Base-by-base conservation (phyloP, 176 grass and related monocot genomes). In the Phragmites australis region DNA sequence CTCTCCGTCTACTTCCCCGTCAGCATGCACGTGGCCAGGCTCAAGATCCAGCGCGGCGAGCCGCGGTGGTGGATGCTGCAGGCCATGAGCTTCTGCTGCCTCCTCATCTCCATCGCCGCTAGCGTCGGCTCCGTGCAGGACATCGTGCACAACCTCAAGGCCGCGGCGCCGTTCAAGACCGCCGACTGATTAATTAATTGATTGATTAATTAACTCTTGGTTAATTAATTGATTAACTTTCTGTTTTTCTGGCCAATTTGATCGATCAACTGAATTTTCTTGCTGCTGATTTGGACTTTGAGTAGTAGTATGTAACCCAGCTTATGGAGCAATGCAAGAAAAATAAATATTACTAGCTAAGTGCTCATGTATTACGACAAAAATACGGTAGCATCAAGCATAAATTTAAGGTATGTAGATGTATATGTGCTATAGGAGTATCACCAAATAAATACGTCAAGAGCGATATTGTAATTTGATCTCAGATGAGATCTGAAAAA, bases 1-100 rank as follows among this genome's bases (percentile, higher is more conserved):
- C 80, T 99, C 53, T 93, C 97, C n/a, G 97, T 99, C 52, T 96
- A 99, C 81, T 99, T 96, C 76, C 96, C 97, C 10, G 88, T 99
- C 26, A 75, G 76, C 75, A 99, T 99, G 97, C 97, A 99, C 68
- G 58, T 96, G 6, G 62, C 97, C 0, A 83, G 93, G 73, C 87
- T 86, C 46, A 80, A 82, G 29, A 99, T 99, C 68, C 43, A 30
- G 0, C 78, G 84, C 0, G 68, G 97, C 10, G 82, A 93, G 71
- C 18, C n/a, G 0, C 90, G 86, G 19, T 99, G 97, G 97, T 78
- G 92, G 59, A 18, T 50, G 79, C 86, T 99, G 76, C 97, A 99
- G 89, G 82, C 86, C 37, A 85, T 99, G 78, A 99, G 97, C 81
- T 88, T 99, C 45, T 18, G 85, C 67, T 99, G 93, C 66, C 84